Evolutionary conservation across 2,329 filamentous ascomycete species (phyloP).

Genomic region (Tolypocladium guangdongense): DNA sequence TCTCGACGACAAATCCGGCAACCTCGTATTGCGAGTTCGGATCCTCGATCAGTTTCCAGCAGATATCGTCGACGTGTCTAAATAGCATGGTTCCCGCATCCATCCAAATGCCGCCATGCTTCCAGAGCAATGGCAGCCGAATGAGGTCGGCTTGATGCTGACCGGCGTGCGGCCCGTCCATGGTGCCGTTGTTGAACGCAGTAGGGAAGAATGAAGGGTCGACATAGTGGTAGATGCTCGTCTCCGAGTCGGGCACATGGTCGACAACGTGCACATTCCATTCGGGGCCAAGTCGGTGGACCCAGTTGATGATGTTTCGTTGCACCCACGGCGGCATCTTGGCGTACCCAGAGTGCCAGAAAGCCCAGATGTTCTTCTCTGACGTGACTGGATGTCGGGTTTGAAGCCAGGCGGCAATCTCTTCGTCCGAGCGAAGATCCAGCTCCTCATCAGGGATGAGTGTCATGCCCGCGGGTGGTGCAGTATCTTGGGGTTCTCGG

Average conservation of each 20-base stretch:
- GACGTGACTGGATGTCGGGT: constrained; percentile 18
- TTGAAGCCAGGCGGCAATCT: constrained; percentile 19
- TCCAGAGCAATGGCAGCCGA: constrained; percentile 27
- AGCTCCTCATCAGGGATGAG: constrained; percentile 6
- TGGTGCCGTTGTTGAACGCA: constrained; percentile 28
- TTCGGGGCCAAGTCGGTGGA: constrained; percentile 18
- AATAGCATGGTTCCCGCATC: constrained; percentile 31
- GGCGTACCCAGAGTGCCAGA: constrained; percentile 25
- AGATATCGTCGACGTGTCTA: constrained; percentile 27
- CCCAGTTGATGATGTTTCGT: constrained; percentile 27
- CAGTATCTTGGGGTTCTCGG: background rate
- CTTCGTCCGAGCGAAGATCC: constrained; percentile 17
- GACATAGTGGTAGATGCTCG: constrained; percentile 24
- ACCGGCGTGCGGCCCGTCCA: constrained; percentile 30
- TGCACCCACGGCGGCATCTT: constrained; percentile 22
- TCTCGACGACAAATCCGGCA: background rate
- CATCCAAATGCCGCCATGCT: constrained; percentile 31
- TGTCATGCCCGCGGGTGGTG: background rate
- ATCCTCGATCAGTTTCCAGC: constrained; percentile 29
- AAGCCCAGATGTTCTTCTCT: constrained; percentile 32
- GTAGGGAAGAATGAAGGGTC: constrained; percentile 24
- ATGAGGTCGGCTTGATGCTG: constrained; percentile 36
- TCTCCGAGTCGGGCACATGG: constrained; percentile 21
- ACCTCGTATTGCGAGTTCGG: constrained; percentile 21
- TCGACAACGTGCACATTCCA: constrained; percentile 32